Evolutionary conservation across 768 basidiomycete species (phyloP).

Genomic region (Suillus subaureus): DNA sequence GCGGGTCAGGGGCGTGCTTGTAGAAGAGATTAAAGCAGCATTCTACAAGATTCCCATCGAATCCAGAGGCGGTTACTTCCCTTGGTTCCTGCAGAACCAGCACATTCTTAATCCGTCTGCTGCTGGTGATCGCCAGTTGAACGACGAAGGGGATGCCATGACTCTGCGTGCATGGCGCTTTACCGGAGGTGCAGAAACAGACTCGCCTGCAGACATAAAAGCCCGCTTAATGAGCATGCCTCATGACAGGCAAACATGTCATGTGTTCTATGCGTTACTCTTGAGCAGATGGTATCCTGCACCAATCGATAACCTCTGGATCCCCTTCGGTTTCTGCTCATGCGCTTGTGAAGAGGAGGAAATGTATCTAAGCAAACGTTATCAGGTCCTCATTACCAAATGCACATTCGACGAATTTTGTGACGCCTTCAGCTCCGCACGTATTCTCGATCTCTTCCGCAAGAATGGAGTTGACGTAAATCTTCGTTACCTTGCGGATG

Average conservation of each 20-base stretch:
- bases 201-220: conserved; percentile 1
- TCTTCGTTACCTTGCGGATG: conserved; percentile 1
- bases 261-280: conserved; percentile 1
- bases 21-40: conserved; percentile 34
- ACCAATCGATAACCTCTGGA: conserved; percentile 13
- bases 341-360: conserved; percentile 18
- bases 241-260: conserved; percentile 5
- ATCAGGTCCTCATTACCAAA: no score
- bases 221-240: conserved; percentile 4
- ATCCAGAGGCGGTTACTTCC: conserved; percentile 33
- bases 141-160: background rate
- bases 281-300: conserved; percentile 5
- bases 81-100: conserved; percentile 40
- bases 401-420: conserved; percentile 19
- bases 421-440: conserved; percentile 3
- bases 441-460: conserved; percentile 12
- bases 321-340: conserved; percentile 23
- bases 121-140: background rate
- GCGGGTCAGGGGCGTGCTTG: no score
- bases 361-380: background rate
- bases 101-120: conserved; percentile 26
- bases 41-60: conserved; percentile 27
- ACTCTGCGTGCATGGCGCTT: conserved; percentile 11
- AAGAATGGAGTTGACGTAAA: conserved; percentile 2
- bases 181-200: conserved; percentile 12